phyloP scores from a whole-genome alignment of 2,329 filamentous ascomycete genomes.

The Cordyceps javanica region DNA sequence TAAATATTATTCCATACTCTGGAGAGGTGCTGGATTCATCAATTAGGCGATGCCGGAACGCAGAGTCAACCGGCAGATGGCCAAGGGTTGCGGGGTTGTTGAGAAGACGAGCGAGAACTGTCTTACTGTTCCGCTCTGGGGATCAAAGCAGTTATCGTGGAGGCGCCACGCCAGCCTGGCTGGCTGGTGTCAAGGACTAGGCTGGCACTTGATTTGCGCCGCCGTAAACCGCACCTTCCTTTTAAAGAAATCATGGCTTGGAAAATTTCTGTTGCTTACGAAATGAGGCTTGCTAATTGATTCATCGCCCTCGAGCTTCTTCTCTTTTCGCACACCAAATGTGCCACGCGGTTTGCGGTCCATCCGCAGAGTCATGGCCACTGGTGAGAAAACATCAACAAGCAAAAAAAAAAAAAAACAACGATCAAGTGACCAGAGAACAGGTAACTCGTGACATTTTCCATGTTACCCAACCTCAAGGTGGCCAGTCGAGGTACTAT shows the following conservation, averaged over 20 bases:
- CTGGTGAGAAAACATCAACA: background rate
- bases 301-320: background rate
- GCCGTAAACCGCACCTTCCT: background rate
- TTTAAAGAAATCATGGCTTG: background rate
- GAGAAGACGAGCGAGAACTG: background rate
- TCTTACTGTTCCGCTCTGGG: background rate
- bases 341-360: too few relatives aligned
- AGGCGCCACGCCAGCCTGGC: slow-evolving; percentile 2
- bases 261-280: background rate
- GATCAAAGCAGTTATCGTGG: background rate
- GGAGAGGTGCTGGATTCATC: background rate
- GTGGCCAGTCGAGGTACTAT: background rate
- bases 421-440: background rate
- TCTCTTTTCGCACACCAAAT: background rate
- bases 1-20: background rate
- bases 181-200: too few relatives aligned
- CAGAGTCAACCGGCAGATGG: background rate
- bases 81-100: background rate
- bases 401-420: background rate
- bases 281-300: background rate
- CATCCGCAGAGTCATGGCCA: too few relatives aligned
- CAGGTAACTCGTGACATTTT: too few relatives aligned
- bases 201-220: background rate
- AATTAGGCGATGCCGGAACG: background rate
- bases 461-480: background rate